Base-by-base conservation (phyloP, 768 basidiomycete genomes). In the Suillus fuscotomentosus region DNA sequence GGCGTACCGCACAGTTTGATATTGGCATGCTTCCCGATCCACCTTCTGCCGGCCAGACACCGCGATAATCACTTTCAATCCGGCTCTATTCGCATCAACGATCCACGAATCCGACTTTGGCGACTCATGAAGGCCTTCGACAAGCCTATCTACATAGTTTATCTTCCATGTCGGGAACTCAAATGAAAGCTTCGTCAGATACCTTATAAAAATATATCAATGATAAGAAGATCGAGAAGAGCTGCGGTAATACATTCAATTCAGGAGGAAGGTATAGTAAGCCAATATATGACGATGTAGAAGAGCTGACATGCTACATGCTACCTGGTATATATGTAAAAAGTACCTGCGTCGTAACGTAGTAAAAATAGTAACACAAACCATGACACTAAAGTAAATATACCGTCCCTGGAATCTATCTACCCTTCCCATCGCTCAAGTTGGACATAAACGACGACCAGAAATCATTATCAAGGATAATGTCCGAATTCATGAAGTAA, bases 371-470 rank as follows among this genome's bases (percentile, higher is more conserved):
- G 22, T 5, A 59, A 59, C 24, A 59, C 5, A 59, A 59, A 31
- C n/a, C 20, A 20, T 5, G 24, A 57, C 55, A 56, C 38, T 14
- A 51, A 41, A 38, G 2, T 22, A 57, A 41, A 27, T 15, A 9
- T 0, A 41, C 38, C 3, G 4, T 68, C 9, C 68, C 41, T 36
- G 14, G n/a, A n/a, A 67, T 64, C 42, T 27, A 45, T 56, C 65
- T 64, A 65, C 66, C 62, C 55, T 48, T 63, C 14, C 64, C 73
- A 51, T 74, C 74, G 3, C 72, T 60, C 57, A 79, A 65, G 61
- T 76, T 78, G 15, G 71, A 71, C 71, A 82, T 72, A 47, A 82
- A 82, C 7, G 79, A 76, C 24, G 76, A 70, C 81, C 81, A 82
- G 65, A 82, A 82, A 10, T 77, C 75, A 34, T 76, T 72, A 63